Evolutionary conservation across 108 stramenopile genomes (phyloP).

Genomic region (Seminavis robusta): DNA sequence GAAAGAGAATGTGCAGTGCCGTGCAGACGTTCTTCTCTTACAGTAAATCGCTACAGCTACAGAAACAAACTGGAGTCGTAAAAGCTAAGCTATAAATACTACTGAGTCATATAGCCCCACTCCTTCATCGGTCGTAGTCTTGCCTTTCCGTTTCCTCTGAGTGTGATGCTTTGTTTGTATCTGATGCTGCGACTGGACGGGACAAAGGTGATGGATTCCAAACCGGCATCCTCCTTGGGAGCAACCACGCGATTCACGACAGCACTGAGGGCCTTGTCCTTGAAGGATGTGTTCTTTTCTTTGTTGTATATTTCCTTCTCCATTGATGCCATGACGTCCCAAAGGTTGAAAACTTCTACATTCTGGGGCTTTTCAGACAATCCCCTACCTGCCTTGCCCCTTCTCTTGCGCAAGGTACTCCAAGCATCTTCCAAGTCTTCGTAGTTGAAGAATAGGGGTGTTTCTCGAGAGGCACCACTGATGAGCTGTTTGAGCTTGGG

Average conservation of each 20-base stretch:
- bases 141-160: conserved; percentile 65
- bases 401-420: conserved; percentile 41
- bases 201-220: conserved; percentile 54
- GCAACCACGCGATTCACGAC: conserved; percentile 7
- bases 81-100: too few species aligned
- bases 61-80: too few species aligned
- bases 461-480: conserved; percentile 39
- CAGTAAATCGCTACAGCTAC: too few species aligned
- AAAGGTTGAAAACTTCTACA: conserved; percentile 79
- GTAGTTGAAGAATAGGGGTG: conserved; percentile 79
- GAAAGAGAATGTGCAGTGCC: too few species aligned
- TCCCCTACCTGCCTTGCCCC: conserved; percentile 18
- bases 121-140: conserved; percentile 74
- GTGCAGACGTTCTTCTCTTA: too few species aligned
- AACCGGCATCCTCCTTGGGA: conserved; percentile 2
- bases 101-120: conserved; percentile 30
- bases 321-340: conserved; percentile 77
- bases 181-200: conserved; percentile 58
- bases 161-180: conserved; percentile 66
- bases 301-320: conserved; percentile 25
- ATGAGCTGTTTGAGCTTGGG: conserved; percentile 35
- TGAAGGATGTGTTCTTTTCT: background rate
- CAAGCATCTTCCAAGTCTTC: conserved; percentile 77
- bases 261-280: conserved; percentile 1
- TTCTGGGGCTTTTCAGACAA: conserved; percentile 49